Base-by-base conservation (phyloP, 2,329 filamentous ascomycete genomes). In the Aspergillus novofumigatus region DNA sequence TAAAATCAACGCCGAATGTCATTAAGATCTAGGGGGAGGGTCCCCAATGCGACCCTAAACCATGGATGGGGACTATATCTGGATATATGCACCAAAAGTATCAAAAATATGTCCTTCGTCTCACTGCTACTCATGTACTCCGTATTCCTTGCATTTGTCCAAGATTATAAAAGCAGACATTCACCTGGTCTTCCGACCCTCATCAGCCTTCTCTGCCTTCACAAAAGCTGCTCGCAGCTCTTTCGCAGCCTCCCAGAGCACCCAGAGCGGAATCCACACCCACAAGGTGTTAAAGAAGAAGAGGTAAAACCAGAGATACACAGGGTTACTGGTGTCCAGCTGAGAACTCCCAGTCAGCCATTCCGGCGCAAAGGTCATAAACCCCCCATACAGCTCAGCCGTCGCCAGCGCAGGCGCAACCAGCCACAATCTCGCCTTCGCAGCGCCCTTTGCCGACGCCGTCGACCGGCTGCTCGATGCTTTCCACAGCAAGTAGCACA, bases 351-450 rank as follows among this genome's bases (percentile, higher is more conserved):
- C 84, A 2, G 78, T 83, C 62, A 88, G 69, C 85, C 84, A 87
- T 68, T 88, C 85, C 35, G 85, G 85, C 44, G 80, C 81, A 69
- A 87, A 87, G 0, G 85, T 87, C 83, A 87, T 86, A 68, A 82
- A 86, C 1, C 74, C 77, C 5, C 85, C 85, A 72, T 87, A 87
- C 47, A 88, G 72, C 71, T 88, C 85, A 10, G 77, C 84, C n/a
- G 83, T 86, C 10, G 84, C 85, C 45, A 87, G 70, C 14, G 83
- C 75, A 23, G 77, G 74, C 68, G 84, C 83, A 72, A 82, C 81
- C 63, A 86, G 82, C 81, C 81, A 83, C 35, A 80, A 68, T 44
- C 73, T 74, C 2, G 69, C 66, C 59, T 73, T 70, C 21, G 67
- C 62, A 4, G 61, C 41, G 23, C 70, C 68, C 5, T 65, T 69